Percentiles rank a stretch among this genome's conserved stretches.
phyloP scores from a whole-genome alignment of 1,284 basidiomycete species.

The Puccinia horiana region DNA sequence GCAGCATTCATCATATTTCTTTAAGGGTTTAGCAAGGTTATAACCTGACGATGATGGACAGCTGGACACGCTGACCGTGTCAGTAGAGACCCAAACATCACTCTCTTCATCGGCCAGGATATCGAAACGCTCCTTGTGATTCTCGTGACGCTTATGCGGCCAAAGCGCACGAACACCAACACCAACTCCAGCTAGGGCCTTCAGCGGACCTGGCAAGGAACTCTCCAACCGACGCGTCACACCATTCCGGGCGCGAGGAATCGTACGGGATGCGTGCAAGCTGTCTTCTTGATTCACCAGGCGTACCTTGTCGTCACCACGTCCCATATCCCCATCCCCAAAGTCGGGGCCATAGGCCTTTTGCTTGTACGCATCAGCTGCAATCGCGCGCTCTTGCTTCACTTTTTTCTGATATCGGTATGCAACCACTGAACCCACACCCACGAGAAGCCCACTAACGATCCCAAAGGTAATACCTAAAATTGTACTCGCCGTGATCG shows the following conservation, averaged over 20 bases:
- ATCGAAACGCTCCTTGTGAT: slow-evolving; percentile 44
- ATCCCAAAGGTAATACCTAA: slow-evolving; percentile 19
- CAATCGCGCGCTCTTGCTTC: slow-evolving; percentile 3
- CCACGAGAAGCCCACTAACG: slow-evolving; percentile 1
- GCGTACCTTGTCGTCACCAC: slow-evolving; percentile 10
- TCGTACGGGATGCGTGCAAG: slow-evolving; percentile 25
- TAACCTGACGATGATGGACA: not conserved
- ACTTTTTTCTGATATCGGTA: slow-evolving; percentile 38
- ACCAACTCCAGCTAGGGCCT: slow-evolving; percentile 30
- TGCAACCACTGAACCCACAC: slow-evolving; percentile 9
- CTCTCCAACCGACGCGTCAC: not conserved
- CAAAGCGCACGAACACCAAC: slow-evolving; percentile 22
- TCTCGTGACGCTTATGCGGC: not conserved
- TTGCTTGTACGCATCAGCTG: slow-evolving; percentile 30
- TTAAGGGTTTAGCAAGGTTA: not conserved
- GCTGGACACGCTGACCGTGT: not conserved
- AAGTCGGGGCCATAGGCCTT: slow-evolving; percentile 42
- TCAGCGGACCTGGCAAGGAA: not conserved
- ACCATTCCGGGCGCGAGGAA: not conserved
- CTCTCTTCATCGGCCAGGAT: slow-evolving; percentile 48
- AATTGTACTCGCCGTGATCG: not conserved
- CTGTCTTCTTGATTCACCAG: slow-evolving; percentile 29
- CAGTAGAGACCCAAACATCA: slow-evolving; percentile 33
- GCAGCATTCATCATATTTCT: slow-evolving; percentile 29
- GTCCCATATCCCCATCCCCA: not conserved